Evolutionary conservation across 805 yeast species (phyloP).

Genomic region (Helenozyma rhizophorensis): DNA sequence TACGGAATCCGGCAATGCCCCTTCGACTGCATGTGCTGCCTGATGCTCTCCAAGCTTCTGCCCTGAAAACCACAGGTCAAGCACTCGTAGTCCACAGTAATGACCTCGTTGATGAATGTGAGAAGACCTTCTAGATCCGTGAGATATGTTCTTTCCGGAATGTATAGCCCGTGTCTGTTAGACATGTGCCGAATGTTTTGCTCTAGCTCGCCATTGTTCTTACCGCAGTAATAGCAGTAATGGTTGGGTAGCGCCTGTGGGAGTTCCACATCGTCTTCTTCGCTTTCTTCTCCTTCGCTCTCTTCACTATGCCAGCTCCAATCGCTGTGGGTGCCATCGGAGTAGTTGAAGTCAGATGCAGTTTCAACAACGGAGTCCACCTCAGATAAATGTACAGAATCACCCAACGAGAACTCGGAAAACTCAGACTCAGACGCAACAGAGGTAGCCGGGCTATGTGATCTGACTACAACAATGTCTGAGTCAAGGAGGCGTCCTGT

Average conservation of each 20-base stretch:
- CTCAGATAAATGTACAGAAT: constrained; percentile 18
- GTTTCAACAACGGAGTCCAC: constrained; percentile 38
- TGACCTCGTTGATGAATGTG: constrained; percentile 32
- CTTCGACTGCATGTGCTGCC: constrained; percentile 41
- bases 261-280: constrained; percentile 27
- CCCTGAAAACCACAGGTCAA: constrained; percentile 43
- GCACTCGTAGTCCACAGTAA: constrained; percentile 40
- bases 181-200: constrained; percentile 46
- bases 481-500: constrained; percentile 14
- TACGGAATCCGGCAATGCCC: constrained; percentile 46
- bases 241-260: constrained; percentile 43
- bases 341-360: constrained; percentile 45
- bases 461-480: constrained; percentile 26
- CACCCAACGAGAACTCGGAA: constrained; percentile 55
- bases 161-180: constrained; percentile 41
- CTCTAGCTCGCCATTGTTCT: constrained; percentile 49
- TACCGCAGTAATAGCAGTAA: constrained; percentile 56
- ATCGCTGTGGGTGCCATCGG: constrained; percentile 14
- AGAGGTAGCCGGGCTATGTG: constrained; percentile 50
- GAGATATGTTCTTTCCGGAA: constrained; percentile 40
- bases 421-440: constrained; percentile 48
- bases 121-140: constrained; percentile 36
- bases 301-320: constrained; percentile 17
- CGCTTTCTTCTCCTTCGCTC: constrained; percentile 21
- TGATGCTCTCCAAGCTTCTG: constrained; percentile 34